Evolutionary conservation across 495 filamentous ascomycete species (phyloP).

Genomic region (Letharia lupina): DNA sequence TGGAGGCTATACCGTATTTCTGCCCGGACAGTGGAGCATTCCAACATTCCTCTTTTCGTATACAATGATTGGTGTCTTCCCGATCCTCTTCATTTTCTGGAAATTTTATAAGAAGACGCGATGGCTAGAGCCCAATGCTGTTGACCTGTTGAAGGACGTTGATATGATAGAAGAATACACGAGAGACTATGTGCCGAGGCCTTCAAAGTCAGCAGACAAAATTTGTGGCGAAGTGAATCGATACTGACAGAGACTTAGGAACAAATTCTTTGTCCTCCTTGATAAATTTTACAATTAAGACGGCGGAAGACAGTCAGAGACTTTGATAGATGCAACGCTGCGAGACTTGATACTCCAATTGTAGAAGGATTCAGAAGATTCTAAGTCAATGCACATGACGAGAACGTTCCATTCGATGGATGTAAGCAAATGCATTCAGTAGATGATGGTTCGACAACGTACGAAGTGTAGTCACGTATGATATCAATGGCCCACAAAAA

Average conservation of each 20-base stretch:
- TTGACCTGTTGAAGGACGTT: slow-evolving; percentile 56
- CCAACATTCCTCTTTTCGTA: slow-evolving; percentile 73
- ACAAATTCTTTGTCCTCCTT: slow-evolving; percentile 7
- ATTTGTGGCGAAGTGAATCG: not conserved
- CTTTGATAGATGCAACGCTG: not conserved
- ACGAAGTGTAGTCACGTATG: too few relatives aligned
- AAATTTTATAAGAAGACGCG: slow-evolving; percentile 60
- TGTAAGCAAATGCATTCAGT: too few relatives aligned
- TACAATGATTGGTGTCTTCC: slow-evolving; percentile 59
- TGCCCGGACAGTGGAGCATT: slow-evolving; percentile 62
- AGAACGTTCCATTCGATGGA: too few relatives aligned
- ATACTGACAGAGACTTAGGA: slow-evolving; percentile 5
- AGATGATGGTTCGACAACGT: too few relatives aligned
- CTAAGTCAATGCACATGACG: too few relatives aligned
- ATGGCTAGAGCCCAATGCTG: slow-evolving; percentile 47
- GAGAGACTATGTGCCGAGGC: slow-evolving; percentile 48
- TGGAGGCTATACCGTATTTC: slow-evolving; percentile 67
- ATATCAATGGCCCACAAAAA: too few relatives aligned
- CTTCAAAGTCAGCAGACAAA: slow-evolving; percentile 45
- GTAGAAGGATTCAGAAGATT: too few relatives aligned
- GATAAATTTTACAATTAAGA: slow-evolving; percentile 12
- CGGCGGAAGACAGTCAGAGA: not conserved
- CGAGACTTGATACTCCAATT: not conserved
- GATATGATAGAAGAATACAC: slow-evolving; percentile 70
- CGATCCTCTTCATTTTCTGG: slow-evolving; percentile 59